Conservation (phyloP, 1,284 basidiomycete genomes). For the Marasmius oreades region DNA sequence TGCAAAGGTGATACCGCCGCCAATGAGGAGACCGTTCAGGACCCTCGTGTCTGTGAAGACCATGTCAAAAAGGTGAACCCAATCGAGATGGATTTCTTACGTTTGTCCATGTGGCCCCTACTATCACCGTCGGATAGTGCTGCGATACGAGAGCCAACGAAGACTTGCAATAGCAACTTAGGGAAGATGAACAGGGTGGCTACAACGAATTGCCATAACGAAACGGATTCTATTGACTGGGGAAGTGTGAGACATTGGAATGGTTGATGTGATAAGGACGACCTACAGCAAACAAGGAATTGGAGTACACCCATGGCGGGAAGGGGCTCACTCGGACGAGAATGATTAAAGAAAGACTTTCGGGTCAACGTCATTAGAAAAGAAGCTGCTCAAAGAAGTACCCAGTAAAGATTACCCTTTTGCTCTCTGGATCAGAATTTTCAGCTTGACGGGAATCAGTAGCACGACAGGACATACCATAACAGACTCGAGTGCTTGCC, state of each 20-base stretch:
- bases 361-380: neutral
- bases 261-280: neutral
- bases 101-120: conserved; percentile 69
- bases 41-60: conserved; percentile 54
- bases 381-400: neutral
- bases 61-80: conserved; percentile 7
- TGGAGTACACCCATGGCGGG: conserved; percentile 82
- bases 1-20: conserved; percentile 53
- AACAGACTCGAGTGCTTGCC: conserved; percentile 74
- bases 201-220: conserved; percentile 69
- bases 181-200: conserved; percentile 72
- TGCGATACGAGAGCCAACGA: conserved; percentile 75
- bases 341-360: conserved; percentile 62
- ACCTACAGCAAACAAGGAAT: conserved; percentile 72
- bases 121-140: conserved; percentile 73
- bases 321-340: conserved; percentile 80
- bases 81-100: conserved; percentile 33
- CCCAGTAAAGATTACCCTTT: conserved; percentile 11
- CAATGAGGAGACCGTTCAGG: conserved; percentile 57
- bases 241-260: neutral
- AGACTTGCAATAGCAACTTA: conserved; percentile 68
- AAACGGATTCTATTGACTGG: conserved; percentile 71
- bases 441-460: neutral
- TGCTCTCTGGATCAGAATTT: conserved; percentile 7
- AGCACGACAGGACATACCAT: conserved; percentile 48